phyloP scores from a whole-genome alignment of 768 basidiomycete genomes.

The Zangia roseola region DNA sequence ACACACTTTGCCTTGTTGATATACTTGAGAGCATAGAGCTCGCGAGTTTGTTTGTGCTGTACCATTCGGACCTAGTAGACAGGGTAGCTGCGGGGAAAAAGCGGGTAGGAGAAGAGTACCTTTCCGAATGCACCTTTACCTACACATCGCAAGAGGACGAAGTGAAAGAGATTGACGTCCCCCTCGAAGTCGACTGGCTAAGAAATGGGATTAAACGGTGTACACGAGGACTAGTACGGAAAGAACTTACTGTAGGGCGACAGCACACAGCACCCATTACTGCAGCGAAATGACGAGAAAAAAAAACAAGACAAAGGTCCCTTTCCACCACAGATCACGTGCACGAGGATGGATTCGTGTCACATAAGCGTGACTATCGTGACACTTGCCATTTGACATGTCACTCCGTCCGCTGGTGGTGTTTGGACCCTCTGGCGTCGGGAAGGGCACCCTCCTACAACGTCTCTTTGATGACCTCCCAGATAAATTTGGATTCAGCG shows the following conservation, averaged over 20 bases:
- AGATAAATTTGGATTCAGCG: constrained; percentile 86
- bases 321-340: constrained; percentile 13
- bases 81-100: constrained; percentile 12
- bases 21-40: constrained; percentile 97
- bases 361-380: not conserved
- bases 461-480: constrained; percentile 81
- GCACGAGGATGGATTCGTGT: not conserved
- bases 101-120: constrained; percentile 41
- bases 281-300: constrained; percentile 3
- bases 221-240: not conserved
- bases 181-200: constrained; percentile 95
- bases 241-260: constrained; percentile 63
- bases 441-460: constrained; percentile 87
- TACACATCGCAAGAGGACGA: constrained; percentile 91
- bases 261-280: constrained; percentile 81
- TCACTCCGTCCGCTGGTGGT: constrained; percentile 66
- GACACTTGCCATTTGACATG: constrained; percentile 4
- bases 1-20: constrained; percentile 98
- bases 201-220: constrained; percentile 2
- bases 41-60: constrained; percentile 97
- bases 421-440: constrained; percentile 91
- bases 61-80: constrained; percentile 90
- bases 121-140: constrained; percentile 99
- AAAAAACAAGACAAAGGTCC: constrained; percentile 8
- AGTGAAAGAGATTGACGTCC: constrained; percentile 96